Evolutionary conservation across 164 flowering plant species (phyloP).

Genomic region (Nymphaea colorata): DNA sequence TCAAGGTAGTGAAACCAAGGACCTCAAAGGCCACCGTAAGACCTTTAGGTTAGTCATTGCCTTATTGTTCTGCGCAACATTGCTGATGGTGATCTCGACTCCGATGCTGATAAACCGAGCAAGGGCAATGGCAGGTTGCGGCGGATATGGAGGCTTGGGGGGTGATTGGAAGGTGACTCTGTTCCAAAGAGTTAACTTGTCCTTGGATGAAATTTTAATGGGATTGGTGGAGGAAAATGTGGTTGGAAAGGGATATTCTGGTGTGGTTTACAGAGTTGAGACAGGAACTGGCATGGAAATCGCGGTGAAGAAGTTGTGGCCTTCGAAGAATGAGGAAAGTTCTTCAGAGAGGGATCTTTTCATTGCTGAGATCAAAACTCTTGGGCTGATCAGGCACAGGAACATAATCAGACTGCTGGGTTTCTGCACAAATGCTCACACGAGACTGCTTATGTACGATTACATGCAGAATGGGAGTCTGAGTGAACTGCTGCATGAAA

Average conservation of each 20-base stretch:
- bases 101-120: conserved; percentile 12
- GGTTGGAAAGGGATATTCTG: conserved; percentile 49
- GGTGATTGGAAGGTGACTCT: conserved; percentile 43
- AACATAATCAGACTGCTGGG: conserved; percentile 59
- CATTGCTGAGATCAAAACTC: conserved; percentile 40
- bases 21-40: conserved; percentile 1
- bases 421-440: conserved; percentile 33
- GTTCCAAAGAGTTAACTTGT: conserved; percentile 47
- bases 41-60: conserved; percentile 15
- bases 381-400: conserved; percentile 53
- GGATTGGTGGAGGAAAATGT: conserved; percentile 34
- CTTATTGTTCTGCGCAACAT: conserved; percentile 11
- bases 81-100: conserved; percentile 9
- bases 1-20: conserved; percentile 1
- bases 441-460: conserved; percentile 46
- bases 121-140: conserved; percentile 5
- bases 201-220: conserved; percentile 29
- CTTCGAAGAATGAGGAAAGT: conserved; percentile 17
- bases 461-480: conserved; percentile 51
- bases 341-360: conserved; percentile 35
- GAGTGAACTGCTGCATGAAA: conserved; percentile 39
- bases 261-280: conserved; percentile 51
- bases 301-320: conserved; percentile 61
- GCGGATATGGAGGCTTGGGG: conserved; percentile 4
- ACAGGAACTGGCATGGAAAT: conserved; percentile 25